Conservation (phyloP, 2,329 filamentous ascomycete species). For the Aspergillus quadrilineatus region DNA sequence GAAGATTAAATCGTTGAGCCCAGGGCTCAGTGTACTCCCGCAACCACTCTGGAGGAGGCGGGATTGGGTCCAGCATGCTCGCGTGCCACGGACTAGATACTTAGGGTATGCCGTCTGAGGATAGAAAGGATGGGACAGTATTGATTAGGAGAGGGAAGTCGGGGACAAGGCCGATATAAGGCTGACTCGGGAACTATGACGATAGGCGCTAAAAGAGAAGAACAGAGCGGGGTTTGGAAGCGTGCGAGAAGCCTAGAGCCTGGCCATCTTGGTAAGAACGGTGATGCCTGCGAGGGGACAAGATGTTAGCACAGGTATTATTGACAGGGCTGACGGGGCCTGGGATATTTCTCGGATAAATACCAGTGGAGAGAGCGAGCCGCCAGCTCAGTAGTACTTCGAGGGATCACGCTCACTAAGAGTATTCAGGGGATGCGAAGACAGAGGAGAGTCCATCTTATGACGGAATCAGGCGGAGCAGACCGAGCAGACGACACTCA, state of each 20-base stretch:
- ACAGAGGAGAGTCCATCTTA: not conserved
- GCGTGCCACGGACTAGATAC: conserved; percentile 14
- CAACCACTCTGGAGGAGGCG: conserved; percentile 53
- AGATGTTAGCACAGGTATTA: not conserved
- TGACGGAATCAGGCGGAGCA: not conserved
- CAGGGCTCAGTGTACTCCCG: conserved; percentile 50
- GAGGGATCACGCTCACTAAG: not conserved
- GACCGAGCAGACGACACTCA: not conserved
- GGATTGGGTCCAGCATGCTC: conserved; percentile 47
- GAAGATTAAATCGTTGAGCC: conserved; percentile 52
- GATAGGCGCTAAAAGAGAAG: not conserved
- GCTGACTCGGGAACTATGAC: conserved; percentile 5
- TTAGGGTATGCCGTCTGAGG: not conserved
- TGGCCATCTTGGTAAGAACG: conserved; percentile 15
- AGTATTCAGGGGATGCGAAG: not conserved
- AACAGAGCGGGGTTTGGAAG: conserved; percentile 8
- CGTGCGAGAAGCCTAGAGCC: conserved; percentile 12
- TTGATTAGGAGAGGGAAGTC: not conserved
- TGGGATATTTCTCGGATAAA: not conserved
- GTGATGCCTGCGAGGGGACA: conserved; percentile 11
- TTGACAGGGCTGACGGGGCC: not conserved
- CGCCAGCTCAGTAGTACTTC: not conserved
- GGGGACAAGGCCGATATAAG: conserved; percentile 6
- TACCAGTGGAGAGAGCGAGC: not conserved
- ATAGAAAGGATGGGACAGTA: not conserved